phyloP scores from a whole-genome alignment of 257 asterid species.

The Cordia subcordata region DNA sequence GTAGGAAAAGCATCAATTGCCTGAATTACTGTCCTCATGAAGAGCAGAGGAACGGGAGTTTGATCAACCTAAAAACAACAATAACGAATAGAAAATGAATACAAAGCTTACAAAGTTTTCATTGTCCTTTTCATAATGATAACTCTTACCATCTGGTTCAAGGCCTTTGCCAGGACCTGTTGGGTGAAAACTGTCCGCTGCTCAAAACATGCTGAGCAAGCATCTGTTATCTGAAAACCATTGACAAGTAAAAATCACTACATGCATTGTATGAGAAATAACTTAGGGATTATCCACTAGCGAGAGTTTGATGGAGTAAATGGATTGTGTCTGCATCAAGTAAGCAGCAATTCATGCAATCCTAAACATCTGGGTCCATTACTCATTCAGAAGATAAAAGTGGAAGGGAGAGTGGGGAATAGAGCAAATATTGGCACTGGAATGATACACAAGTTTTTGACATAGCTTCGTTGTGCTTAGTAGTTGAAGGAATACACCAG shows the following conservation, averaged over 20 bases:
- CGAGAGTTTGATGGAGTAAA: not conserved
- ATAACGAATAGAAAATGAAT: conserved; percentile 6
- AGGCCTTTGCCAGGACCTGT: conserved; percentile 84
- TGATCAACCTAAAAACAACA: conserved; percentile 62
- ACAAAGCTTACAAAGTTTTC: not conserved
- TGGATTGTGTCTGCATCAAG: too few species aligned
- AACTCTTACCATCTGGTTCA: conserved; percentile 73
- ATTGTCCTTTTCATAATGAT: not conserved
- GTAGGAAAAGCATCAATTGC: conserved; percentile 95
- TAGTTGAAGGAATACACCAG: too few species aligned
- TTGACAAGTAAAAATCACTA: conserved; percentile 1
- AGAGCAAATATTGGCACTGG: too few species aligned
- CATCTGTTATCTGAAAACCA: conserved; percentile 77
- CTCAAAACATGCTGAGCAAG: conserved; percentile 97
- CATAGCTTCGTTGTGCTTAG: too few species aligned
- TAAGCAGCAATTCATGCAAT: too few species aligned
- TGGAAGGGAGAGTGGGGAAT: too few species aligned
- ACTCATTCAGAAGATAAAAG: too few species aligned
- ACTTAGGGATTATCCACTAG: not conserved
- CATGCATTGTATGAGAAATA: not conserved
- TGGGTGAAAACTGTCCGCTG: conserved; percentile 99
- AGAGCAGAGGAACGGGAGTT: conserved; percentile 87
- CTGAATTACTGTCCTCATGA: conserved; percentile 99
- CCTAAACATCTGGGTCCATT: too few species aligned
- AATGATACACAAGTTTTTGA: too few species aligned